Evolutionary conservation across 306 rosid genomes (phyloP).

Genomic region (Dryas alaskensis): DNA sequence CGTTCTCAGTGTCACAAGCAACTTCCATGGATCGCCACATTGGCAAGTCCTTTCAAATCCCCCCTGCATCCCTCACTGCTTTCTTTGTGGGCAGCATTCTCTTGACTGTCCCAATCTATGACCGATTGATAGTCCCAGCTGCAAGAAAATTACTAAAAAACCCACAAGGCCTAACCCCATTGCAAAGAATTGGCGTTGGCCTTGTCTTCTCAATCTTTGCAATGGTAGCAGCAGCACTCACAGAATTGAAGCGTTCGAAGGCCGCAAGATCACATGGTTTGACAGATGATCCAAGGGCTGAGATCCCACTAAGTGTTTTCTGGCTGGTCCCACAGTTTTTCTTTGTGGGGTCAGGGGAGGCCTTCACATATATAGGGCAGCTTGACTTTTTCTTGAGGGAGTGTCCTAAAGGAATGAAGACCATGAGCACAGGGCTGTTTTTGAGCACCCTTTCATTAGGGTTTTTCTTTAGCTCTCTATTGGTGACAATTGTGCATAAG

Average conservation of each 20-base stretch:
- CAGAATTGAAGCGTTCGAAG: slow-evolving; percentile 52
- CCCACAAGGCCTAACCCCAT: slow-evolving; percentile 56
- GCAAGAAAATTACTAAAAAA: slow-evolving; percentile 42
- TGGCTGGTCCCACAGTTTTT: slow-evolving; percentile 80
- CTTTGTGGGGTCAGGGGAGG: slow-evolving; percentile 83
- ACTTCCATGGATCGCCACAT: slow-evolving; percentile 75
- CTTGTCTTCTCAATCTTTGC: slow-evolving; percentile 49
- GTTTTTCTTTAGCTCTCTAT: slow-evolving; percentile 63
- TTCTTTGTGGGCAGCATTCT: slow-evolving; percentile 81
- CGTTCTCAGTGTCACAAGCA: slow-evolving; percentile 88
- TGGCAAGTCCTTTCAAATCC: slow-evolving; percentile 66
- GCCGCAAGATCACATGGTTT: slow-evolving; percentile 38
- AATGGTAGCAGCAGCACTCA: slow-evolving; percentile 58
- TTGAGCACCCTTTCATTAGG: slow-evolving; percentile 80
- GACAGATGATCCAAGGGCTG: slow-evolving; percentile 23
- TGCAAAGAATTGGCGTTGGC: slow-evolving; percentile 71
- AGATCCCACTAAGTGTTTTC: slow-evolving; percentile 59
- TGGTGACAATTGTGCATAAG: slow-evolving; percentile 65
- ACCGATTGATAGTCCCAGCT: slow-evolving; percentile 47
- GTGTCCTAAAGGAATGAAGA: slow-evolving; percentile 90
- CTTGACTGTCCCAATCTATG: slow-evolving; percentile 69
- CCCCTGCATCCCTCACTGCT: slow-evolving; percentile 67
- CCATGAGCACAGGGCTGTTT: slow-evolving; percentile 87
- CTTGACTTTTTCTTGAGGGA: slow-evolving; percentile 76
- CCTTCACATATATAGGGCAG: slow-evolving; percentile 79